phyloP scores from a whole-genome alignment of 768 basidiomycete genomes.

The Suillus paluster region DNA sequence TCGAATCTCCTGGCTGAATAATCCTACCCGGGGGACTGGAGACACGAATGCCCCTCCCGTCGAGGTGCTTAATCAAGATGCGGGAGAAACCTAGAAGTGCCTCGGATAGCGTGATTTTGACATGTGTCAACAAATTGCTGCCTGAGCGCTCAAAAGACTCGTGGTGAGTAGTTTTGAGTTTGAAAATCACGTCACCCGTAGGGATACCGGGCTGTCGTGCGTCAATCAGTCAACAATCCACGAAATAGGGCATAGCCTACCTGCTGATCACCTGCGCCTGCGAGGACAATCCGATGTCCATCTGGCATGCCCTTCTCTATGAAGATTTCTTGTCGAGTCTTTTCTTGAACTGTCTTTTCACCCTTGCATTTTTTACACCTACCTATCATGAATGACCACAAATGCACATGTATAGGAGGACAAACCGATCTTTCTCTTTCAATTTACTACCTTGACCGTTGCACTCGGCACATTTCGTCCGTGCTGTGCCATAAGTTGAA shows the following conservation, averaged over 20 bases:
- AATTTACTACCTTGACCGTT: slow-evolving; percentile 70
- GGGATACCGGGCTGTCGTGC: slow-evolving; percentile 75
- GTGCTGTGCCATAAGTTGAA: slow-evolving; percentile 52
- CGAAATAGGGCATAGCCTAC: slow-evolving; percentile 44
- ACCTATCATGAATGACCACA: slow-evolving; percentile 14
- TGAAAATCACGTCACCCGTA: slow-evolving; percentile 90
- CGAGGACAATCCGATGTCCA: slow-evolving; percentile 81
- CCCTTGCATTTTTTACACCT: slow-evolving; percentile 98
- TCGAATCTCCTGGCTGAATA: slow-evolving; percentile 73
- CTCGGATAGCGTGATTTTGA: slow-evolving; percentile 91
- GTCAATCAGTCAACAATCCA: not conserved
- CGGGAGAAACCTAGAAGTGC: slow-evolving; percentile 94
- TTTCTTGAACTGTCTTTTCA: slow-evolving; percentile 80
- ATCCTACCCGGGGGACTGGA: slow-evolving; percentile 76
- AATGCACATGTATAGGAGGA: slow-evolving; percentile 6
- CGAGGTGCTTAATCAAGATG: slow-evolving; percentile 88
- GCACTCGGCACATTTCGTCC: slow-evolving; percentile 70
- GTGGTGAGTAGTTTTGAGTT: slow-evolving; percentile 69
- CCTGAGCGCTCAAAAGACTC: slow-evolving; percentile 84
- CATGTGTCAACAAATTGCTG: slow-evolving; percentile 76
- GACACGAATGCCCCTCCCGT: slow-evolving; percentile 88
- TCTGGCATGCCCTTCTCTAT: slow-evolving; percentile 88
- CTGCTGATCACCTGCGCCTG: slow-evolving; percentile 92
- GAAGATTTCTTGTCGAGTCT: slow-evolving; percentile 85
- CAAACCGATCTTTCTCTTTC: slow-evolving; percentile 83